Evolutionary conservation across 495 filamentous ascomycete species (phyloP), one percentile per base, ranked within the genome.

Genomic region (Barbatosphaeria neglecta): DNA sequence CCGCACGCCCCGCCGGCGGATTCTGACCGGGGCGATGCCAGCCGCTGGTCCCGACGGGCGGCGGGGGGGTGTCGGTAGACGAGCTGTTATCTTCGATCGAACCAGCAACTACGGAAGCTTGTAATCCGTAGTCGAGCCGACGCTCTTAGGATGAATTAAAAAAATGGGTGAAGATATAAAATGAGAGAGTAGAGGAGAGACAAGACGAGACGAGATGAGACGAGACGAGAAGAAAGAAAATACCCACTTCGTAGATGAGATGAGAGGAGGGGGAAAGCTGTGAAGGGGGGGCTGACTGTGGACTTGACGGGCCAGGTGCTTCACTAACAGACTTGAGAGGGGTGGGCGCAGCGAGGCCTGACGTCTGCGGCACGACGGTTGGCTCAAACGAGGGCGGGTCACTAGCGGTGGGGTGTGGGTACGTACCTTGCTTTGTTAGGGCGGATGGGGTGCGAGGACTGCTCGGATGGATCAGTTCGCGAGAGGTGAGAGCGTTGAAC

Each of bases 381-480:
- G 11, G n/a, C 15, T 25, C 41, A 6, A 43, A 27, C 22, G 1
- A 2, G 7, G 22, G 22, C 8, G 41, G 1, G 6, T n/a, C 6
- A 35, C 38, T 46, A 23, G 40, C 18, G 24, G 41, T 27, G n/a
- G 17, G 1, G n/a, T n/a, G n/a, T 35, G 2, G 10, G 9, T 35
- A 15, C 9, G 13, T 10, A n/a, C 13, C 13, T n/a, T n/a, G 13
- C 13, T n/a, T n/a, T 35, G 31, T 31, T 13, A 10, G 31, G 31
- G 13, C 54, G 44, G 51, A 56, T 45, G 57, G n/a, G 52, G 28
- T 35, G 23, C 28, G 22, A 49, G 45, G 50, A 40, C 44, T 54
- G 31, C 31, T n/a, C 31, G 53, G 56, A 64, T 64, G 58, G 58
- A 64, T 62, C 48, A 35, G 56, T 63, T 57, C 50, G 49, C 56